Percentiles rank a stretch among this genome's conserved stretches.
These are phyloP conservation scores for Pyrenula massariospora DNA, from an alignment of 495 filamentous ascomycete genomes.

Conservation along the genomic window DNA sequence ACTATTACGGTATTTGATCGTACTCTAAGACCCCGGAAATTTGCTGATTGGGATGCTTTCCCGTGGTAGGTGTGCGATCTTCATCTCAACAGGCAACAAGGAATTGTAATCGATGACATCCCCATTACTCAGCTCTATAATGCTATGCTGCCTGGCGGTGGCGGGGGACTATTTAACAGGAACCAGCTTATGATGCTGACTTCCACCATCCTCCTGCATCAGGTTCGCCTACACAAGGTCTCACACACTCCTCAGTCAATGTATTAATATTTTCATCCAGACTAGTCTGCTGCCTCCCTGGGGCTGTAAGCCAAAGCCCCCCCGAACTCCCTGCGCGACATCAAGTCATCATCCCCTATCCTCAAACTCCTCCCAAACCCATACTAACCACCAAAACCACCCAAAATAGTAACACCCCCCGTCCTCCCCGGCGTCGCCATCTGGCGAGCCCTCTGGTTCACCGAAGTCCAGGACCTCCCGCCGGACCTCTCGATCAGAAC, in stretches of 20 bases:
- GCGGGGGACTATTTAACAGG: neutral
- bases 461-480: neutral
- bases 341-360: neutral
- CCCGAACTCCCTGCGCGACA: neutral
- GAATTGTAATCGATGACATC: neutral
- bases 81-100: neutral
- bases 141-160: neutral
- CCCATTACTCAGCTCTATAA: neutral
- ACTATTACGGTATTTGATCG: neutral
- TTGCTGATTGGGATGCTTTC: neutral
- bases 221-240: neutral
- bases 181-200: neutral
- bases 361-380: too few relatives aligned
- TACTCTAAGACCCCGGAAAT: neutral
- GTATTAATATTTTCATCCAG: neutral
- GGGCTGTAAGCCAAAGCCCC: neutral
- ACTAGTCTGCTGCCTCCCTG: neutral
- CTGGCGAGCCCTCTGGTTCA: too few relatives aligned
- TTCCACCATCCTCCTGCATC: neutral
- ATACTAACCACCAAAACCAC: too few relatives aligned
- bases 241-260: neutral
- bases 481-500: neutral
- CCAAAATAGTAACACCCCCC: too few relatives aligned
- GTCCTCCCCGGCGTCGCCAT: too few relatives aligned
- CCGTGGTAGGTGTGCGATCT: neutral